Conservation (phyloP, 257 asterid genomes). For the Solanum neorickii region DNA sequence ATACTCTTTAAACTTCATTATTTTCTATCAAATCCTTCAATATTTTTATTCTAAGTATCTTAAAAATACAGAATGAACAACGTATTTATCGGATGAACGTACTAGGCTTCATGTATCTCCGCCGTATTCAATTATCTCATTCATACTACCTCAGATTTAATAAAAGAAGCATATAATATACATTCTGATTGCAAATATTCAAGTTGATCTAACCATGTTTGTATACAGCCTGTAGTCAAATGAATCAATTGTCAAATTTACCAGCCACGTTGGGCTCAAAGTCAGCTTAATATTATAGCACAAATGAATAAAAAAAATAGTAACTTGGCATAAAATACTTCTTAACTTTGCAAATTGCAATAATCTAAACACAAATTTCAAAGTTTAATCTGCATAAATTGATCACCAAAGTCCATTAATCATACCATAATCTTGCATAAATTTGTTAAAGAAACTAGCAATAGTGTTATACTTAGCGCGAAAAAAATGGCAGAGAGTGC, state of each 20-base stretch:
- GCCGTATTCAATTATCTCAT: not conserved
- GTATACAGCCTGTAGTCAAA: not conserved
- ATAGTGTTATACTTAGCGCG: not conserved
- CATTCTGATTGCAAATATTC: not conserved
- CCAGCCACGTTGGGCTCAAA: not conserved
- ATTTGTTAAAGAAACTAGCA: not conserved
- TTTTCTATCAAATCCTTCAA: too few relatives aligned
- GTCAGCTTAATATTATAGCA: not conserved
- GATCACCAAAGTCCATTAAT: not conserved
- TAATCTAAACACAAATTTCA: not conserved
- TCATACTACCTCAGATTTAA: not conserved
- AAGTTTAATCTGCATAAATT: not conserved
- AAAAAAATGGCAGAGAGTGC: slow-evolving; percentile 14
- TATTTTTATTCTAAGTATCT: too few relatives aligned
- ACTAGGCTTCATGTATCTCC: too few relatives aligned
- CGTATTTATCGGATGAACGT: too few relatives aligned
- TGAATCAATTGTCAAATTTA: not conserved
- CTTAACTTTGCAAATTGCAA: not conserved
- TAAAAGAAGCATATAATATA: too few relatives aligned
- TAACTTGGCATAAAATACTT: not conserved
- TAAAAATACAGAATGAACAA: too few relatives aligned
- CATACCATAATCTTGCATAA: not conserved
- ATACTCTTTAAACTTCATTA: too few relatives aligned
- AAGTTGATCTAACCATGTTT: not conserved
- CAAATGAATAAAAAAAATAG: not conserved